Percentiles rank a stretch among this genome's conserved stretches.
These are phyloP conservation scores for Talaromyces sp. DNA, from an alignment of 2,329 filamentous ascomycete species.

Conservation along the genomic window DNA sequence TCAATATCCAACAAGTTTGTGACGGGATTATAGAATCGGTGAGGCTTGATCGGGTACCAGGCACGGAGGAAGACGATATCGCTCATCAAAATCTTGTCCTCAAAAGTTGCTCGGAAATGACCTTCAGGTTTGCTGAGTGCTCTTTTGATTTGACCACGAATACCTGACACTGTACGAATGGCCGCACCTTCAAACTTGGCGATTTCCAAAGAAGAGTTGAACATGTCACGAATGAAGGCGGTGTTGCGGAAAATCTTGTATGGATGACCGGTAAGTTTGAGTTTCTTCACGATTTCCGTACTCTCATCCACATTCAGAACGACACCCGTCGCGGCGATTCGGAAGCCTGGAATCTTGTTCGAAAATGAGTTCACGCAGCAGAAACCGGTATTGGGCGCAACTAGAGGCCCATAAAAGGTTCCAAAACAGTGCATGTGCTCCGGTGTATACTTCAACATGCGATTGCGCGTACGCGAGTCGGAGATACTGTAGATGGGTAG, in stretches of 20 bases:
- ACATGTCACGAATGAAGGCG: slow-evolving; percentile 98
- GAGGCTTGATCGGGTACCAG: slow-evolving; percentile 94
- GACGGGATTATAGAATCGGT: slow-evolving; percentile 94
- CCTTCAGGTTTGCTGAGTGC: slow-evolving; percentile 91
- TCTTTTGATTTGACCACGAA: slow-evolving; percentile 95
- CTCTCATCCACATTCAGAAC: slow-evolving; percentile 92
- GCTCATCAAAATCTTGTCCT: slow-evolving; percentile 95
- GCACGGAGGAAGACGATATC: slow-evolving; percentile 95
- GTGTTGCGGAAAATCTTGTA: slow-evolving; percentile 99
- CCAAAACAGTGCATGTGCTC: slow-evolving; percentile 99
- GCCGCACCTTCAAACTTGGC: slow-evolving; percentile 97
- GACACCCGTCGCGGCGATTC: slow-evolving; percentile 89
- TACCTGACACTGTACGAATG: slow-evolving; percentile 92
- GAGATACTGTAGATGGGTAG: slow-evolving; percentile 92
- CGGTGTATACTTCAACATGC: slow-evolving; percentile 98
- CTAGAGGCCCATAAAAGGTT: slow-evolving; percentile 90
- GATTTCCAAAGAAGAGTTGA: slow-evolving; percentile 85
- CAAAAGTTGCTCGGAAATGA: slow-evolving; percentile 93
- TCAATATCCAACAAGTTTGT: slow-evolving; percentile 75
- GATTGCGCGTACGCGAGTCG: slow-evolving; percentile 86
- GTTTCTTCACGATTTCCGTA: slow-evolving; percentile 98
- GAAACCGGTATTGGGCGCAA: slow-evolving; percentile 94
- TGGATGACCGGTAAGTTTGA: slow-evolving; percentile 88
- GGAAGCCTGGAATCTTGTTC: slow-evolving; percentile 80
- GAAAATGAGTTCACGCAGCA: slow-evolving; percentile 89